Conservation (phyloP, 352 stramenopile species). For the Phytophthora uliginosa region DNA sequence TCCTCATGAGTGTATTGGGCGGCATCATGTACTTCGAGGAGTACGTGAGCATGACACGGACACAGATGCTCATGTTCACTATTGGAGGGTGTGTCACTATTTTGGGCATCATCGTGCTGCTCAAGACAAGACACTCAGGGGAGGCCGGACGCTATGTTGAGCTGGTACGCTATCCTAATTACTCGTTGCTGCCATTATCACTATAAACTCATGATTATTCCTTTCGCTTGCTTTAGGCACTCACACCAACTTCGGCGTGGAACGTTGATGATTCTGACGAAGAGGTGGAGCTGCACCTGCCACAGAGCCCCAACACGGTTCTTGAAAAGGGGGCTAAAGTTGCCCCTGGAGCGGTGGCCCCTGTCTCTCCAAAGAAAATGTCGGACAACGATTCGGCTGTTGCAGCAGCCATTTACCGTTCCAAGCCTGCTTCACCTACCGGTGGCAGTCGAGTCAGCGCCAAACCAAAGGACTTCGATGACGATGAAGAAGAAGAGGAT, state of each 20-base stretch:
- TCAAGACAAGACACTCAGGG: conserved; percentile 64
- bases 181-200: conserved; percentile 2
- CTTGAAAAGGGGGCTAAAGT: conserved; percentile 33
- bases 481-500: conserved; percentile 65
- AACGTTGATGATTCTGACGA: conserved; percentile 87
- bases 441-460: conserved; percentile 26
- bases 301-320: conserved; percentile 39
- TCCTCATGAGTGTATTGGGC: conserved; percentile 91
- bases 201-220: not conserved
- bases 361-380: conserved; percentile 21
- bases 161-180: conserved; percentile 52
- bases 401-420: conserved; percentile 32
- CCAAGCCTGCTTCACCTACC: conserved; percentile 29
- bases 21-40: conserved; percentile 96
- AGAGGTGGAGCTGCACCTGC: conserved; percentile 76
- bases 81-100: conserved; percentile 83
- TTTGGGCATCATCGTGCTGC: conserved; percentile 76
- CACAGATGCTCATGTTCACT: conserved; percentile 87
- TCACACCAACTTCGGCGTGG: conserved; percentile 85
- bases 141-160: conserved; percentile 68
- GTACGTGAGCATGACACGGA: conserved; percentile 85
- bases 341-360: conserved; percentile 20
- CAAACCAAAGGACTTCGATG: conserved; percentile 44
- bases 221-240: conserved; percentile 45
- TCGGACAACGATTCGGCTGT: conserved; percentile 24